Base-by-base conservation (phyloP, 2,329 filamentous ascomycete species). In the Neospermospora avenae region DNA sequence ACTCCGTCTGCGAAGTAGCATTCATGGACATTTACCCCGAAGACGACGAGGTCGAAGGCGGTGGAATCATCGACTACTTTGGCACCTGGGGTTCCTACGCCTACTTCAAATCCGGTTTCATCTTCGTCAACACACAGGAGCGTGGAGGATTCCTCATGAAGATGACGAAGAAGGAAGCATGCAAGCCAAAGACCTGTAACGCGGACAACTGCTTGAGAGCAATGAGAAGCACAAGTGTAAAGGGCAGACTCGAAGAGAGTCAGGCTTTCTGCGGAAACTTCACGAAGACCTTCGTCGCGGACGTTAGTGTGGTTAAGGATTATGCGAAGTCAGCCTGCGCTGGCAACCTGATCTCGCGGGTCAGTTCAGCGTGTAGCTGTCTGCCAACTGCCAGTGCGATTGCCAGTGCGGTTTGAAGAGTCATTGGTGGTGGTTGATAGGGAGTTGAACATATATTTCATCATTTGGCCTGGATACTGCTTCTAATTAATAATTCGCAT, bases 381-480 rank as follows among this genome's bases (percentile, higher is more conserved):
- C 57, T 62, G 59, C 56, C 59, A 10, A 57, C 59, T 52, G 31
- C 18, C n/a, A 51, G 31, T 37, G 28, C 28, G 18, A 20, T 34
- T 8, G 34, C 34, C 28, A 25, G 22, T 7, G 41, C 63, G 49
- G 46, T n/a, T 20, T 10, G 11, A 10, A 4, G 46, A 13, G 8
- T 25, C 4, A 1, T n/a, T 34, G 31, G 46, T 7, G 28, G 34
- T 51, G 48, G 28, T 6, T 37, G 31, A 51, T 51, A 28, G 16
- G 31, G 35, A 14, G 16, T 24, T 3, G 34, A 2, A 22, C 35
- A n/a, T 14, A 4, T 8, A 35, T 51, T 14, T n/a, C 31, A n/a
- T n/a, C n/a, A n/a, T 39, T 41, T 56, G 28, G 24, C 54, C 28
- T 84, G 81, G n/a, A 77, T 74, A 78, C 80, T 82, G 63, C 78